A percentile compares a stretch with the other conserved stretches of the same genome.
Evolutionary conservation across 2,329 filamentous ascomycete genomes (phyloP).

Genomic region (Pseudogymnoascus pannorum): DNA sequence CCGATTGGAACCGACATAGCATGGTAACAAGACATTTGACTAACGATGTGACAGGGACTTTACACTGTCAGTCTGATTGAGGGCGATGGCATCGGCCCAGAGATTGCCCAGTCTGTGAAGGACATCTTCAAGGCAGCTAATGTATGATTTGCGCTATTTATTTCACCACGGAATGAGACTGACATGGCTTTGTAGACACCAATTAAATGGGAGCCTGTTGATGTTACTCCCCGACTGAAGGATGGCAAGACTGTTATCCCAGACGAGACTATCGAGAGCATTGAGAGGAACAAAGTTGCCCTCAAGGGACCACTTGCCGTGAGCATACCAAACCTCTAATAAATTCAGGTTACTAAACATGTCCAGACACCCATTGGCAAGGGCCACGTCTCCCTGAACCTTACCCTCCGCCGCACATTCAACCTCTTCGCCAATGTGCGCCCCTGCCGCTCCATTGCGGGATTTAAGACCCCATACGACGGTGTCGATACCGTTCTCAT

Average conservation of each 20-base stretch:
- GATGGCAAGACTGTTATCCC: conserved; percentile 95
- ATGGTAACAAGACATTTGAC: conserved; percentile 10
- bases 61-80: conserved; percentile 96
- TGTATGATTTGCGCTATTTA: conserved; percentile 41
- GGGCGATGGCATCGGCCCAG: conserved; percentile 96
- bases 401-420: conserved; percentile 97
- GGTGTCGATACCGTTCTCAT: conserved; percentile 95
- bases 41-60: conserved; percentile 59
- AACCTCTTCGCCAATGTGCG: conserved; percentile 99
- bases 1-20: conserved; percentile 11
- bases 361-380: conserved; percentile 86
- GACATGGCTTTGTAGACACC: conserved; percentile 53
- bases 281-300: conserved; percentile 92
- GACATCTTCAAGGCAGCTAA: conserved; percentile 96
- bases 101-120: conserved; percentile 97
- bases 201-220: conserved; percentile 93
- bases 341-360: conserved; percentile 13
- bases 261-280: conserved; percentile 84
- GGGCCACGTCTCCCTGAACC: conserved; percentile 97
- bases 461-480: conserved; percentile 98
- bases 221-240: conserved; percentile 88
- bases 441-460: conserved; percentile 91
- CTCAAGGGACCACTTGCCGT: conserved; percentile 96
- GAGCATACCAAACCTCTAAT: conserved; percentile 34
- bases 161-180: conserved; percentile 14